phyloP scores from a whole-genome alignment of 768 basidiomycete species.

The Asterophora lycoperdoides region DNA sequence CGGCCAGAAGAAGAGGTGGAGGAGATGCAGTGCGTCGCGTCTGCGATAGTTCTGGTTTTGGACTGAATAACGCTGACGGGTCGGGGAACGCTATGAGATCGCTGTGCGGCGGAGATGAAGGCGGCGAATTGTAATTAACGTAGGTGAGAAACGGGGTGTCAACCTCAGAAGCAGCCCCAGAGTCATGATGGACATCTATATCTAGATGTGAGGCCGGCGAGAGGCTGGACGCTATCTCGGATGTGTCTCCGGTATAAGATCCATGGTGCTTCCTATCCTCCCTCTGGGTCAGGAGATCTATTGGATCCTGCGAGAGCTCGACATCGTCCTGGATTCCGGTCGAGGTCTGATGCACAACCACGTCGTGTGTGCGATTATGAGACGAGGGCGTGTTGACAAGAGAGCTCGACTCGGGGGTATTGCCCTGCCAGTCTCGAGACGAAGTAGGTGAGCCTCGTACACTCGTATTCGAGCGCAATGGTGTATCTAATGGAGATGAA shows the following conservation, averaged over 20 bases:
- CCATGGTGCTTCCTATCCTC: not conserved
- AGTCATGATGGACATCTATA: not conserved
- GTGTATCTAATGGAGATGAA: not conserved
- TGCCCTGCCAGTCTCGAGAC: not conserved
- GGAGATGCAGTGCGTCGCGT: not conserved
- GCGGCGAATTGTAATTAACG: constrained; percentile 9
- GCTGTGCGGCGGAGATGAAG: not conserved
- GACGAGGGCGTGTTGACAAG: not conserved
- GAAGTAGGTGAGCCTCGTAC: not conserved
- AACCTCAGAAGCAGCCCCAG: not conserved
- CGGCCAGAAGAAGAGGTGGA: not conserved
- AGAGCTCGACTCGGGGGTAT: constrained; percentile 8
- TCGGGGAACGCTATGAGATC: constrained; percentile 15
- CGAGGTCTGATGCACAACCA: not conserved
- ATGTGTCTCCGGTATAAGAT: not conserved
- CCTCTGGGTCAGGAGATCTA: not conserved
- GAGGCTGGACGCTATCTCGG: constrained; percentile 2
- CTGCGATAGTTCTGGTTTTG: no score
- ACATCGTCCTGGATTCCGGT: not conserved
- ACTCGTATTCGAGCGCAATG: not conserved
- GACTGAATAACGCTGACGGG: constrained; percentile 9
- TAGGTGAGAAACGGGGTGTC: not conserved
- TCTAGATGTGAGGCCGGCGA: not conserved
- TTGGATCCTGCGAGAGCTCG: not conserved
- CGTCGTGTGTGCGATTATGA: not conserved